These are phyloP conservation scores for Cubamyces sp. DNA, from an alignment of 768 basidiomycete species.

Conservation along the genomic window DNA sequence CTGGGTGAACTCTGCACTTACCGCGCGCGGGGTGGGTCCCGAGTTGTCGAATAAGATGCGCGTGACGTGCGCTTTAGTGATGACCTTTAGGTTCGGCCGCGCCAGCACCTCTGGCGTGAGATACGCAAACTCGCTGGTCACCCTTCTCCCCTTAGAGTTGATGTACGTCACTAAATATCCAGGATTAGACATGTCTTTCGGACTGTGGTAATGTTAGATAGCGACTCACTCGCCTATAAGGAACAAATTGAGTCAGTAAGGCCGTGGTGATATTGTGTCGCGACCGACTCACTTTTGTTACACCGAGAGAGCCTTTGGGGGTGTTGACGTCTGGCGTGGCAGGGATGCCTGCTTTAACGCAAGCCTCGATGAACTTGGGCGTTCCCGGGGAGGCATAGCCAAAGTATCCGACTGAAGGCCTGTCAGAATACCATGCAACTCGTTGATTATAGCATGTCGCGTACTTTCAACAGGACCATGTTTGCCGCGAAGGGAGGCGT, in stretches of 20 bases:
- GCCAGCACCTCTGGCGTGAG: conserved; percentile 65
- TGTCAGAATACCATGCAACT: background rate
- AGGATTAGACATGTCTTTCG: background rate
- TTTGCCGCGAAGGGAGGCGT: conserved; percentile 48
- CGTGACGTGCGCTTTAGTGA: conserved; percentile 58
- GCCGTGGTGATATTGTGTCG: background rate
- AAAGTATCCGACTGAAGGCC: conserved; percentile 53
- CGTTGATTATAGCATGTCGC: background rate
- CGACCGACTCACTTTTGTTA: conserved; percentile 52
- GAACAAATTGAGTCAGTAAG: background rate
- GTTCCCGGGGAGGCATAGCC: conserved; percentile 49
- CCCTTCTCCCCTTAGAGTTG: conserved; percentile 52
- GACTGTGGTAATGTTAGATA: conserved; percentile 3
- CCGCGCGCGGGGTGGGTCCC: conserved; percentile 46
- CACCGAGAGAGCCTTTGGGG: conserved; percentile 58
- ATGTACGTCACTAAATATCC: conserved; percentile 66
- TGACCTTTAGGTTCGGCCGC: conserved; percentile 67
- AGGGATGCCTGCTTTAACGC: conserved; percentile 54
- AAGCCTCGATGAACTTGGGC: conserved; percentile 58
- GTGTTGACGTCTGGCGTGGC: conserved; percentile 61
- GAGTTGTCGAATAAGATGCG: conserved; percentile 56
- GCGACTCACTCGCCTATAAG: conserved; percentile 36
- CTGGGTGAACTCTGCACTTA: conserved; percentile 64
- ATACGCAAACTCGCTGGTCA: conserved; percentile 69
- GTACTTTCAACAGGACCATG: conserved; percentile 53